phyloP scores from a whole-genome alignment of 2,329 filamentous ascomycete species.

The Colletotrichum zoysiae region DNA sequence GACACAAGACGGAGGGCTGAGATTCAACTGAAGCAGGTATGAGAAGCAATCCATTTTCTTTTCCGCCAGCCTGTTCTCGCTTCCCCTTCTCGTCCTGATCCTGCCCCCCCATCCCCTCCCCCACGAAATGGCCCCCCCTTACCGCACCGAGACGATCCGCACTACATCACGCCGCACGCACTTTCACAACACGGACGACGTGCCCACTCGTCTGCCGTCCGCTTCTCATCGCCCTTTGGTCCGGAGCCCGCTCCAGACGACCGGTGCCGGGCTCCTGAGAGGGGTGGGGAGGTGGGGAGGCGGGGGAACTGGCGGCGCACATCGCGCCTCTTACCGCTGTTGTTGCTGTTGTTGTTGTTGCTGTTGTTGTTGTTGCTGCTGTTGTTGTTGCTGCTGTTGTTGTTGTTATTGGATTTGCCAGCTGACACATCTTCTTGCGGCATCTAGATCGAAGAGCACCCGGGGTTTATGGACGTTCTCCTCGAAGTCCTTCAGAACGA shows the following conservation, averaged over 20 bases:
- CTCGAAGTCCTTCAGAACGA: constrained; percentile 92
- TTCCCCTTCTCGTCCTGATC: constrained; percentile 15
- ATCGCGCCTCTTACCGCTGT: constrained; percentile 37
- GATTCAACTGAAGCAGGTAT: constrained; percentile 84
- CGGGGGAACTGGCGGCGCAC: constrained; percentile 1
- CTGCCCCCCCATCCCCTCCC: constrained; percentile 35
- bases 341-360: constrained; percentile 40
- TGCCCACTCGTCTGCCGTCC: constrained; percentile 23
- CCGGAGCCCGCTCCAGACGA: constrained; percentile 7
- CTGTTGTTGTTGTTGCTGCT: constrained; percentile 44
- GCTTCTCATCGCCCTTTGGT: constrained; percentile 36
- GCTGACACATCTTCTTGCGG: constrained; percentile 32
- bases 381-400: constrained; percentile 41
- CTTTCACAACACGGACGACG: constrained; percentile 11
- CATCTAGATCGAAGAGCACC: constrained; percentile 86
- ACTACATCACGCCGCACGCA: constrained; percentile 33
- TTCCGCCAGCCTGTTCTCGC: constrained; percentile 20
- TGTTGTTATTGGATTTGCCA: constrained; percentile 43
- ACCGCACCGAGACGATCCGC: constrained; percentile 38
- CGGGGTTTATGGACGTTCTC: constrained; percentile 90
- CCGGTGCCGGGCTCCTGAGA: constrained; percentile 4
- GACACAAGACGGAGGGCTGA: constrained; percentile 83
- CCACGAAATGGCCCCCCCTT: constrained; percentile 39
- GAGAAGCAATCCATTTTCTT: constrained; percentile 50
- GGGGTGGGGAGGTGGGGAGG: background rate